phyloP scores from a whole-genome alignment of 129 eudicot species.

The Centrapalus pauciflorus region DNA sequence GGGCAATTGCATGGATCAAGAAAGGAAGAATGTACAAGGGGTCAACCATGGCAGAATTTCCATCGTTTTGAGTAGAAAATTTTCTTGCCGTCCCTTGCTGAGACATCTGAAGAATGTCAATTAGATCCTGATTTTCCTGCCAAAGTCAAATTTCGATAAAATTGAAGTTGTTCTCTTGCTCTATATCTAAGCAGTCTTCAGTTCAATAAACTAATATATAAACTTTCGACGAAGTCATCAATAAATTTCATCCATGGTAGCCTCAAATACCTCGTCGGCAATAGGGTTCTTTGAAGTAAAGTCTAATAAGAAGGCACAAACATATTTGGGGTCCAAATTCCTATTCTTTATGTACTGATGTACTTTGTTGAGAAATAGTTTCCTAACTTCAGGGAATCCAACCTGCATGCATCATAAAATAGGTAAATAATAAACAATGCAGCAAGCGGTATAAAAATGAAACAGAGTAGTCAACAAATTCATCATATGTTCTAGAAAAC shows the following conservation, averaged over 20 bases:
- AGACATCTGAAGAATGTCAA: too few species aligned
- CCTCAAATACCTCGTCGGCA: constrained; percentile 59
- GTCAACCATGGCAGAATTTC: constrained; percentile 34
- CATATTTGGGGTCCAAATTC: constrained; percentile 78
- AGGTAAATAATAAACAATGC: neutral
- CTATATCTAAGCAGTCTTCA: neutral
- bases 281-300: constrained; percentile 38
- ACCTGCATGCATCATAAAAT: constrained; percentile 36
- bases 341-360: constrained; percentile 83
- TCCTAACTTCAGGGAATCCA: constrained; percentile 67
- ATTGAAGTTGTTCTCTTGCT: too few species aligned
- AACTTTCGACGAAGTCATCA: neutral
- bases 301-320: constrained; percentile 76
- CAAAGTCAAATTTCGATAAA: constrained; percentile 8
- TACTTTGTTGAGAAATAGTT: constrained; percentile 65
- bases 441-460: neutral
- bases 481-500: constrained; percentile 5
- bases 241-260: neutral
- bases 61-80: constrained; percentile 55
- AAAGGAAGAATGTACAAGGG: constrained; percentile 66
- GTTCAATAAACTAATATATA: neutral
- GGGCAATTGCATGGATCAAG: constrained; percentile 81
- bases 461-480: neutral
- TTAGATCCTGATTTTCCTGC: constrained; percentile 59
- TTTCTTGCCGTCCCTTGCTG: too few species aligned